A percentile compares a stretch with the other conserved stretches of the same genome.
phyloP scores from a whole-genome alignment of 305 asterid species.

The Solanum aculeatissimum region DNA sequence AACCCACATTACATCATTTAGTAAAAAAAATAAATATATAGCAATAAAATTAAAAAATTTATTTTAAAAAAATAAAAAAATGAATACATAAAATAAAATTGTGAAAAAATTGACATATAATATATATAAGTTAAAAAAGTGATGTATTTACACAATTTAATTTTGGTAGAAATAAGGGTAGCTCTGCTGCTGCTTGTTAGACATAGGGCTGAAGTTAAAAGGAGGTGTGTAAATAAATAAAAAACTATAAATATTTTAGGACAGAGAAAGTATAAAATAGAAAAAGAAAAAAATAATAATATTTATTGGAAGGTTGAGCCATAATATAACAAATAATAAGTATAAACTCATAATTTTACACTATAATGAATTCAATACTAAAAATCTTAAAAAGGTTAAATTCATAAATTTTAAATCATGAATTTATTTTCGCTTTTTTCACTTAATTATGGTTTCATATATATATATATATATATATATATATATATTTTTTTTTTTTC shows the following conservation, averaged over 20 bases:
- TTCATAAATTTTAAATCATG: too few species aligned
- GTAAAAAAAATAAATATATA: background rate
- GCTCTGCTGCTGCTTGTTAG: background rate
- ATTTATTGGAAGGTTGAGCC: background rate
- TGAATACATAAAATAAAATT: background rate
- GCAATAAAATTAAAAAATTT: background rate
- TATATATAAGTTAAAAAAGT: background rate
- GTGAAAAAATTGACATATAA: background rate
- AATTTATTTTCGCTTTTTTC: too few species aligned
- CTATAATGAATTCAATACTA: background rate
- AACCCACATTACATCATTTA: too few species aligned
- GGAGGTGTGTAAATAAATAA: background rate
- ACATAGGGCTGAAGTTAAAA: background rate
- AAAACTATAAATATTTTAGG: background rate
- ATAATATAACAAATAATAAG: background rate
- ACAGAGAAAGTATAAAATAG: background rate
- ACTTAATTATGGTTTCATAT: too few species aligned
- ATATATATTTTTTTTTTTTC: too few species aligned
- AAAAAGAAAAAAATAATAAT: background rate
- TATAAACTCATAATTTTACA: background rate
- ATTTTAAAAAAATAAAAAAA: too few species aligned
- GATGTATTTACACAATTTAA: too few species aligned
- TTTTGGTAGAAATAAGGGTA: background rate
- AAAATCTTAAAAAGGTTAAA: background rate
- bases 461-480: too few species aligned